phyloP scores from a whole-genome alignment of 2,329 filamentous ascomycete genomes.

The Talaromyces sp. region DNA sequence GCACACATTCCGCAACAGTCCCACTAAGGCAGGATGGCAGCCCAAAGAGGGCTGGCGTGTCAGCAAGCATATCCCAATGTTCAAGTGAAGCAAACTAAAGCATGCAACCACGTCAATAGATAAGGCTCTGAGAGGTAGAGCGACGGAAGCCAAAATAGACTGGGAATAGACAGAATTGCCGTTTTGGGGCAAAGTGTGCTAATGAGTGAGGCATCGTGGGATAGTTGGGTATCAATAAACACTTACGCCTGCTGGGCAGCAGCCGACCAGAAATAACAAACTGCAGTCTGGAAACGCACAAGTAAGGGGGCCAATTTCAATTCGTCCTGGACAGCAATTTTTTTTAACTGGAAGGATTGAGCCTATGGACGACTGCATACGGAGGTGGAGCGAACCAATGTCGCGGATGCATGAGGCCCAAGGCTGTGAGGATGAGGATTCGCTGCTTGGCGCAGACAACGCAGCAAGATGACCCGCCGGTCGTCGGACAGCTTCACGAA shows the following conservation, averaged over 20 bases:
- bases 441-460: conserved; percentile 7
- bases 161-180: neutral
- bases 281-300: neutral
- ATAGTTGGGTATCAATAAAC: conserved; percentile 10
- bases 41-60: neutral
- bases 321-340: neutral
- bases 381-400: neutral
- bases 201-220: conserved; percentile 11
- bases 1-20: neutral
- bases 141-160: neutral
- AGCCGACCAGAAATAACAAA: neutral
- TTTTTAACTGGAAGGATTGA: neutral
- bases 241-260: conserved; percentile 8
- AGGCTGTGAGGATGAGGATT: neutral
- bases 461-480: conserved; percentile 8
- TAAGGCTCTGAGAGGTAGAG: neutral
- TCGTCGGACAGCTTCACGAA: neutral
- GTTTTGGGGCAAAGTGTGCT: neutral
- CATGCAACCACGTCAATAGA: neutral
- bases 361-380: neutral
- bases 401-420: neutral
- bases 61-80: neutral
- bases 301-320: neutral
- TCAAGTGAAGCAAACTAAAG: neutral
- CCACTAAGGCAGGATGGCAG: neutral